Percentiles rank a stretch among this genome's conserved stretches.
phyloP scores from a whole-genome alignment of 2,329 filamentous ascomycete species.

The Penicillium sp. region DNA sequence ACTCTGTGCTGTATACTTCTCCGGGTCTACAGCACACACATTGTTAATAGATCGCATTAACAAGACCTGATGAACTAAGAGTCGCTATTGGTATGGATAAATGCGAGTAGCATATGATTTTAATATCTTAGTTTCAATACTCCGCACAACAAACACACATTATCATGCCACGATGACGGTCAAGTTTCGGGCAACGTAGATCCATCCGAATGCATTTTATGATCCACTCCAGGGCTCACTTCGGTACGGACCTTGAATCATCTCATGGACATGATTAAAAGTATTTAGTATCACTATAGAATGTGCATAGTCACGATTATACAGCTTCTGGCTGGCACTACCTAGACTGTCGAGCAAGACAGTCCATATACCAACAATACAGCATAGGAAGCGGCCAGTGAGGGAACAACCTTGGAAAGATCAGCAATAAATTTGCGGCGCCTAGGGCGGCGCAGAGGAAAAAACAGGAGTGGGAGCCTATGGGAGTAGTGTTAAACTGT shows the following conservation, averaged over 20 bases:
- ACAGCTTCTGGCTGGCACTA: background rate
- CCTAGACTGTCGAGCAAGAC: too few relatives aligned
- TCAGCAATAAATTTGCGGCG: conserved; percentile 19
- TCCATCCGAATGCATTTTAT: conserved; percentile 1
- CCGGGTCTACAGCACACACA: too few relatives aligned
- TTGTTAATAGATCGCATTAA: too few relatives aligned
- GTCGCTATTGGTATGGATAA: background rate
- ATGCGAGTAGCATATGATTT: background rate
- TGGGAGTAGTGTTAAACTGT: conserved; percentile 15
- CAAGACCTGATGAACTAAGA: too few relatives aligned
- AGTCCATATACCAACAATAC: background rate
- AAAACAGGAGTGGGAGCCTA: conserved; percentile 17
- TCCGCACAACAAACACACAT: background rate
- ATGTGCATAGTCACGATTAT: too few relatives aligned
- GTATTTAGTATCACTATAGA: too few relatives aligned
- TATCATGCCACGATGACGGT: conserved; percentile 6
- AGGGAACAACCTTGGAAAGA: background rate
- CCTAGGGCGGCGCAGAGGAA: conserved; percentile 20
- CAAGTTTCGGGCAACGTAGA: conserved; percentile 10
- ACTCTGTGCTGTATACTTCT: background rate
- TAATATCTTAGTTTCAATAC: background rate
- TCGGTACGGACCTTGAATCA: conserved; percentile 24
- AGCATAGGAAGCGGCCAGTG: background rate
- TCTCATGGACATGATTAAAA: conserved; percentile 6
- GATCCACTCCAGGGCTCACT: conserved; percentile 8